A percentile compares a stretch with the other conserved stretches of the same genome.
Conservation (phyloP, 1,284 basidiomycete species). For the Malassezia psittaci region DNA sequence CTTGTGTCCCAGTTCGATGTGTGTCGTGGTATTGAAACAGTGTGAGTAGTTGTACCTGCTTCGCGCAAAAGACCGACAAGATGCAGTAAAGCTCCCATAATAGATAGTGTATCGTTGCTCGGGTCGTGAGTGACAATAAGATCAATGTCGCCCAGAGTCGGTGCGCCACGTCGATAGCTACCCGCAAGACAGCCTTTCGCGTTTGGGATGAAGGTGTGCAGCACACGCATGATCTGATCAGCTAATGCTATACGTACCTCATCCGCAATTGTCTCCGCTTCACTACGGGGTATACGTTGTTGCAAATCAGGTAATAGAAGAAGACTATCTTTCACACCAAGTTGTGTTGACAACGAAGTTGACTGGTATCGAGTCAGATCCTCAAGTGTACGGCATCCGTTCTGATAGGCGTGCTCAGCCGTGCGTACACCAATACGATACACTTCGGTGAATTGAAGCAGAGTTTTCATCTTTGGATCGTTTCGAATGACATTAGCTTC, state of each 20-base stretch:
- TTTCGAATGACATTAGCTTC: slow-evolving; percentile 32
- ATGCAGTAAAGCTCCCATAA: background rate
- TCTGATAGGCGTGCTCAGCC: slow-evolving; percentile 32
- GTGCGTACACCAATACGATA: slow-evolving; percentile 39
- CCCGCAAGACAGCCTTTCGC: slow-evolving; percentile 12
- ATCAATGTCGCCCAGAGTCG: slow-evolving; percentile 18
- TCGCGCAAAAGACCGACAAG: background rate
- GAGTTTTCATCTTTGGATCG: slow-evolving; percentile 27
- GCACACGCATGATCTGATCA: slow-evolving; percentile 9
- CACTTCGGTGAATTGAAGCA: slow-evolving; percentile 33
- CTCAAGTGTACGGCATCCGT: slow-evolving; percentile 27
- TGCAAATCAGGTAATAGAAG: slow-evolving; percentile 17
- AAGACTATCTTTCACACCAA: slow-evolving; percentile 8
- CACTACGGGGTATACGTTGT: slow-evolving; percentile 5
- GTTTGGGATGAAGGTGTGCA: slow-evolving; percentile 7
- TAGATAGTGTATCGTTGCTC: background rate
- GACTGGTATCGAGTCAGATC: slow-evolving; percentile 30
- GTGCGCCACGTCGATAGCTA: slow-evolving; percentile 18
- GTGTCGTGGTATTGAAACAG: slow-evolving; percentile 1
- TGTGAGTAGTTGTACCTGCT: background rate
- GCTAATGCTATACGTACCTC: background rate
- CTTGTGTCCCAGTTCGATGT: background rate
- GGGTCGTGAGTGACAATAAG: slow-evolving; percentile 7
- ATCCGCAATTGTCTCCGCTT: slow-evolving; percentile 11
- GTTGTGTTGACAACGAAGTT: slow-evolving; percentile 9